Base-by-base conservation (phyloP, 495 filamentous ascomycete genomes). In the Penicillium canariense region DNA sequence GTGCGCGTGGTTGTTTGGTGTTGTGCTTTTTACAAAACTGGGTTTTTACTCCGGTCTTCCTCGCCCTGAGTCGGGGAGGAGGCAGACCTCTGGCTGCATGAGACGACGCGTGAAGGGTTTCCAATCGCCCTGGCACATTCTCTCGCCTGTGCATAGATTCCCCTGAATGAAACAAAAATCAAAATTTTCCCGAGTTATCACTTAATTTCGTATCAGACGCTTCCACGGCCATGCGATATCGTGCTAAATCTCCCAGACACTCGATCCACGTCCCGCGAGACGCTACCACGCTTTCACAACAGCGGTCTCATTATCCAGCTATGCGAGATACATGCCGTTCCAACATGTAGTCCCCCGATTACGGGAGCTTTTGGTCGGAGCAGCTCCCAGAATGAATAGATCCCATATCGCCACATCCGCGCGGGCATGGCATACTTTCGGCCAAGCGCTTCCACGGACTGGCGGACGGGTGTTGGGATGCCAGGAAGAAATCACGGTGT, bases 201-300 rank as follows among this genome's bases (percentile, higher is more conserved):
- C 6, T 6, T 35, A 34, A 30, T 32, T 11, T n/a, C 10, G n/a
- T 40, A 8, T 20, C n/a, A 14, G 31, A 14, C 3, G n/a, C 86
- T 63, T 93, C 88, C 22, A 91, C 84, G 2, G 87, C 88, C 87
- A 93, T 91, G 0, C 85, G 73, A 47, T 88, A 88, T 25, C 85
- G 69, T 0, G 82, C 86, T 3, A 94, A 68, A 67, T 94, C 90
- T 0, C 90, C 90, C 0, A 96, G 75, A 60, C 89, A 96, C 58
- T 96, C 91, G 22, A 96, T 87, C 91, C 91, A 96, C 0, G 87
- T 96, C 40, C 91, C 88, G 55, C 87, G 80, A 60, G 91, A 95
- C 0, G 78, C 71, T 3, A 86, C 80, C 0, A 91, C 86, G 0
- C 85, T 90, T 63, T 93, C 88, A 50, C n/a, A 87, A 80, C 0